Percentiles rank a stretch among this genome's conserved stretches.
These are phyloP conservation scores for Viola odorata DNA, from an alignment of 345 rosid genomes.

Conservation along the genomic window DNA sequence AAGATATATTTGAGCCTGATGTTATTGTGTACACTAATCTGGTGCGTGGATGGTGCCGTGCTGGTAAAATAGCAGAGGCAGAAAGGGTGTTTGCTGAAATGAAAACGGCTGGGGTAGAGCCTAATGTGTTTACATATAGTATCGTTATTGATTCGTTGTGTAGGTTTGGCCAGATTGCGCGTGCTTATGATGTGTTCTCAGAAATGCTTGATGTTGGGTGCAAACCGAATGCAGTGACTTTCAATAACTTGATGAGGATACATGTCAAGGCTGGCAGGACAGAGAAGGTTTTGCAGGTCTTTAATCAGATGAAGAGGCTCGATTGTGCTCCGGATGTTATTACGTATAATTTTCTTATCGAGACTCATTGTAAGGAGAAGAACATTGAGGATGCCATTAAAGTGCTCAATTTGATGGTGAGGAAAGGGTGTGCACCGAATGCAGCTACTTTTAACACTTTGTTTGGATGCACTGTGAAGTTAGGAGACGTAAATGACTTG, in stretches of 20 bases:
- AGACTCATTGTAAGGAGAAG: conserved; percentile 66
- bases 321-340: conserved; percentile 58
- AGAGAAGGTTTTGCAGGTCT: conserved; percentile 86
- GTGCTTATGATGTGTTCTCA: conserved; percentile 81
- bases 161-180: conserved; percentile 71
- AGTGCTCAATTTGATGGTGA: conserved; percentile 58
- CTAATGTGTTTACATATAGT: conserved; percentile 80
- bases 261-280: conserved; percentile 84
- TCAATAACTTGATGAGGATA: conserved; percentile 78
- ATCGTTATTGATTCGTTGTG: conserved; percentile 83
- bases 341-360: conserved; percentile 68
- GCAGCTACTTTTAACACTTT: conserved; percentile 70
- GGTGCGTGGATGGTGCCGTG: conserved; percentile 83
- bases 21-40: conserved; percentile 70
- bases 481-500: conserved; percentile 72
- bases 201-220: conserved; percentile 80
- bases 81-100: conserved; percentile 77
- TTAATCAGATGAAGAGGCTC: conserved; percentile 85
- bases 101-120: conserved; percentile 60
- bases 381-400: conserved; percentile 61
- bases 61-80: conserved; percentile 58
- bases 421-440: conserved; percentile 57
- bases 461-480: conserved; percentile 62
- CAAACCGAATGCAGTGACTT: conserved; percentile 72
- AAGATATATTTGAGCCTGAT: conserved; percentile 61